Base-by-base conservation (phyloP, 2,329 filamentous ascomycete genomes). In the Hortaea werneckii region DNA sequence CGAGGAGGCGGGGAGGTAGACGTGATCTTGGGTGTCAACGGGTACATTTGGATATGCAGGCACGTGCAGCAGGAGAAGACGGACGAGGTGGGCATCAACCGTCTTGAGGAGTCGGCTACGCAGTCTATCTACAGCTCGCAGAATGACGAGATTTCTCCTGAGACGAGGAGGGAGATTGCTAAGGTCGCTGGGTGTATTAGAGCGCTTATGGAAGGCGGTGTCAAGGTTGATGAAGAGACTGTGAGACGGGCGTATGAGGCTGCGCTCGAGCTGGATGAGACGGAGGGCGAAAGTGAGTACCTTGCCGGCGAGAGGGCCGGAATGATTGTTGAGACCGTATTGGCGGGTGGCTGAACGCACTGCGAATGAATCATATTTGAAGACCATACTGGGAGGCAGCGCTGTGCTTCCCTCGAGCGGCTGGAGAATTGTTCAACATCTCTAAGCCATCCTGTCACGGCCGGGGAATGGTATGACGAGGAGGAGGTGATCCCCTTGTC, bases 31-130 rank as follows among this genome's bases (percentile, higher is more conserved):
- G 92, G 92, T 2, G 92, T 98, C 35, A 98, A 98, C 59, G 92
- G 92, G 1, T 96, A 94, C 63, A 88, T 96, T 48, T 98, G 87
- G 85, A 89, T 96, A 60, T 82, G 83, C 66, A 89, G 87, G 69
- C 87, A 94, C 58, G 62, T 62, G 12, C 65, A 58, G 2, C 66
- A 75, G 38, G 68, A 71, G n/a, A 64, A 66, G n/a, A 69, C 67
- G 10, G 70, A 70, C 45, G 74, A 72, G 61, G 79, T 71, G 7
- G 75, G 76, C 2, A 86, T 95, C 58, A 94, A 87, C 44, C 78
- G 85, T 54, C 77, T 95, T 64, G 92, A 96, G 65, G 92, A 98
- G 68, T 81, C 74, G 55, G 84, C 92, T 13, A 88, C 82, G 52
- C 80, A 81, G 58, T 85, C 83, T 44, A 87, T 95, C 56, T 98